These are phyloP conservation scores for Tylopilus plumbeoviolaceoides DNA, from an alignment of 768 basidiomycete species.

Conservation along the genomic window DNA sequence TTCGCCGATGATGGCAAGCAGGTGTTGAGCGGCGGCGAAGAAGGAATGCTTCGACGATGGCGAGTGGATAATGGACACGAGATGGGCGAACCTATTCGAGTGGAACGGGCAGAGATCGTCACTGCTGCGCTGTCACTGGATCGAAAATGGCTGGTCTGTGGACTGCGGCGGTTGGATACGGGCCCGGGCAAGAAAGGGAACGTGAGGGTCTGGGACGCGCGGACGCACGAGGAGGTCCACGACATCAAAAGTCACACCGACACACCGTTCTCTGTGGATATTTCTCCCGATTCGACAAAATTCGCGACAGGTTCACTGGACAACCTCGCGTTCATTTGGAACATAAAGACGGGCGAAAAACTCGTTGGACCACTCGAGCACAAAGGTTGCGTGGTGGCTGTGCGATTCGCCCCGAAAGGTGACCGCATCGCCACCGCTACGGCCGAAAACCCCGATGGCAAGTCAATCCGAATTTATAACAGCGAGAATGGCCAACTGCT, in stretches of 20 bases:
- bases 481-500: background rate
- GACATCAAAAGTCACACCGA: background rate
- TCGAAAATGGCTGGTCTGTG: background rate
- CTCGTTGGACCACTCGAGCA: background rate
- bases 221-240: background rate
- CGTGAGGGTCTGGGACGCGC: background rate
- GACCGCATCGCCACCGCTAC: background rate
- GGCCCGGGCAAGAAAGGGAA: background rate
- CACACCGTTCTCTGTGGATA: background rate
- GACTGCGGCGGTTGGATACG: background rate
- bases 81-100: background rate
- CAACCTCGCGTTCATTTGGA: background rate
- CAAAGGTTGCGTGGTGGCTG: background rate
- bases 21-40: background rate
- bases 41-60: background rate
- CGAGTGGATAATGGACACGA: background rate
- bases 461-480: constrained; percentile 1
- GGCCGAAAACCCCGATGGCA: background rate
- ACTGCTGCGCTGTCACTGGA: background rate
- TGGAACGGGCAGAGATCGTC: background rate
- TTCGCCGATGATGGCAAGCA: background rate
- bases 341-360: background rate
- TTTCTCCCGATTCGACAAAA: background rate
- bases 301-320: background rate
- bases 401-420: constrained; percentile 1